Evolutionary conservation across 2,329 filamentous ascomycete species (phyloP).

Genomic region (Aureobasidium sp.): DNA sequence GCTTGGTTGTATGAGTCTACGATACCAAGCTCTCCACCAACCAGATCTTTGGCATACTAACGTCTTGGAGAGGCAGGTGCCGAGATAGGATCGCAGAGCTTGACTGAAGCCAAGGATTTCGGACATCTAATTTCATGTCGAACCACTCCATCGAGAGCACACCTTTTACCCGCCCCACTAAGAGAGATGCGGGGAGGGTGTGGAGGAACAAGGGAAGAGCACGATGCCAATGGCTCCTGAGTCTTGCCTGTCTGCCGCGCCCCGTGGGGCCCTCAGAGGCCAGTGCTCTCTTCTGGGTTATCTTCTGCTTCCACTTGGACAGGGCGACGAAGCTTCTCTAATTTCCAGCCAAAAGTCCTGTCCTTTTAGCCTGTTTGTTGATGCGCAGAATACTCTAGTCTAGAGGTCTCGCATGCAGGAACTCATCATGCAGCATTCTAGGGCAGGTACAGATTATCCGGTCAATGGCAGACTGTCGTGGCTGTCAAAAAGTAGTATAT

Average conservation of each 20-base stretch:
- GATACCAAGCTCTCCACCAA: background rate
- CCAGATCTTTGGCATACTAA: background rate
- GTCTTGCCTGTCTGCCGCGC: conserved; percentile 4
- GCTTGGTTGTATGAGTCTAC: background rate
- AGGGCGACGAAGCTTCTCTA: background rate
- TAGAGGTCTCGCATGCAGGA: background rate
- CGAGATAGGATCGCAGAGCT: background rate
- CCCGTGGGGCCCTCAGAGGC: conserved; percentile 1
- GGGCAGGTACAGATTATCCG: conserved; percentile 8
- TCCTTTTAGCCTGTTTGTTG: conserved; percentile 8
- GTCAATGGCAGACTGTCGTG: background rate
- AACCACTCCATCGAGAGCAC: background rate
- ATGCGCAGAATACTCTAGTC: background rate
- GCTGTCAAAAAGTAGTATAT: background rate
- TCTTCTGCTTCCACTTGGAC: background rate
- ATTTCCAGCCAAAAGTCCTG: background rate
- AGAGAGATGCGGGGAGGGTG: background rate
- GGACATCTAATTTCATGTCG: background rate
- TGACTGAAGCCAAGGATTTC: background rate
- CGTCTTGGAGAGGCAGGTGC: background rate
- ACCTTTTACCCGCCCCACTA: conserved; percentile 13
- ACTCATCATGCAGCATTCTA: background rate
- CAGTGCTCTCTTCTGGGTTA: conserved; percentile 4
- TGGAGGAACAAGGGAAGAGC: background rate
- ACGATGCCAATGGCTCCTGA: conserved; percentile 1